Evolutionary conservation across 1,284 basidiomycete species (phyloP).

Genomic region (Salmacisia buchloeana): DNA sequence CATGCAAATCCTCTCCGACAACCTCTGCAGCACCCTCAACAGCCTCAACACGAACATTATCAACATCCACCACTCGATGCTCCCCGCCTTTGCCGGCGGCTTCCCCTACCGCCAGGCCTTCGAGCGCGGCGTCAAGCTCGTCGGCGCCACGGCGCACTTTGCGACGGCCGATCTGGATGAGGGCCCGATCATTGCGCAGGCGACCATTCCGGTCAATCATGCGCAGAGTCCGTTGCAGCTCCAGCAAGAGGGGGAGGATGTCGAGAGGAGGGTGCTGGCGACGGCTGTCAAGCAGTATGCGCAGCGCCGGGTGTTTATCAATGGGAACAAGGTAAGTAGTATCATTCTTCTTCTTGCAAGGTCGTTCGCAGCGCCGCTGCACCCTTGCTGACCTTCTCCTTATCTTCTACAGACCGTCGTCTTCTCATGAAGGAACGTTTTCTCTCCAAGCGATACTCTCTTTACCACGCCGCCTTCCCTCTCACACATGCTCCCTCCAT

Average conservation of each 20-base stretch:
- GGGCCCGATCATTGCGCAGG: constrained; percentile 49
- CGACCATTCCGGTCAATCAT: constrained; percentile 41
- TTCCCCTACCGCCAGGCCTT: constrained; percentile 49
- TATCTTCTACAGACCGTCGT: not conserved
- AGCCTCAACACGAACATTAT: constrained; percentile 39
- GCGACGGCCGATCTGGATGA: constrained; percentile 46
- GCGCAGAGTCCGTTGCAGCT: constrained; percentile 36
- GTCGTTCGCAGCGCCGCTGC: not conserved
- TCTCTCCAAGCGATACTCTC: too few species aligned
- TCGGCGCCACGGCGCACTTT: constrained; percentile 48
- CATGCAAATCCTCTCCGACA: constrained; percentile 44
- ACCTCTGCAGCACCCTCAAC: constrained; percentile 25
- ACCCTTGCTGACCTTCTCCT: not conserved
- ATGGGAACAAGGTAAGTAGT: constrained; percentile 47
- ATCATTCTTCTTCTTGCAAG: constrained; percentile 20
- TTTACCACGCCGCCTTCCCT: too few species aligned
- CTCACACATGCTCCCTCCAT: too few species aligned
- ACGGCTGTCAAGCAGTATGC: constrained; percentile 45
- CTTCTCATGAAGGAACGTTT: not conserved
- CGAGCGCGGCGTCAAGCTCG: constrained; percentile 44
- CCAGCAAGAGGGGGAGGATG: constrained; percentile 36
- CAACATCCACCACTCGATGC: constrained; percentile 49
- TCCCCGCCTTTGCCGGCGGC: constrained; percentile 46
- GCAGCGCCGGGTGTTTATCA: constrained; percentile 42
- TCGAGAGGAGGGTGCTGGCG: constrained; percentile 43